These are phyloP conservation scores for Allium cepa DNA, from an alignment of 106 monocot species.

Conservation along the genomic window DNA sequence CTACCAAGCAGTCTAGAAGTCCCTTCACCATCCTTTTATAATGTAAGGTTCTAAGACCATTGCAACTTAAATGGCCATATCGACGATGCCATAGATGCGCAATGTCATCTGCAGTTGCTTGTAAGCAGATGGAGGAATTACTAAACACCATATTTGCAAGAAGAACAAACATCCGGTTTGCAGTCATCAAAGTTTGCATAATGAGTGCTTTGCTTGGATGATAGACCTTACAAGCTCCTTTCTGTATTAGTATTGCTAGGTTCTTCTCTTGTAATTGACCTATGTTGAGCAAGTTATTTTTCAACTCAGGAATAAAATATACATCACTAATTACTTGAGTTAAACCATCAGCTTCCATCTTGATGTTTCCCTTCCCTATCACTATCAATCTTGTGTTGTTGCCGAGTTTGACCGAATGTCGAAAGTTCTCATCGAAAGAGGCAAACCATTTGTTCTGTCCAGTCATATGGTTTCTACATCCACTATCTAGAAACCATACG, in stretches of 20 bases:
- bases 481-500: background rate
- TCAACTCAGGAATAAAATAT: background rate
- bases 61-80: background rate
- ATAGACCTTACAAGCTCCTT: background rate
- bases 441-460: background rate
- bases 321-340: background rate
- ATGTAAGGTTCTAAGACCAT: background rate
- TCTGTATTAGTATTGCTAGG: background rate
- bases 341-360: background rate
- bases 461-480: conserved; percentile 3
- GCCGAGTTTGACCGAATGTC: background rate
- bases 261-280: background rate
- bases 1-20: background rate
- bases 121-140: background rate
- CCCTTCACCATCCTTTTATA: background rate
- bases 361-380: background rate
- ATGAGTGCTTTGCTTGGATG: background rate
- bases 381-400: background rate
- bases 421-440: background rate
- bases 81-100: background rate
- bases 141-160: background rate
- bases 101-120: background rate
- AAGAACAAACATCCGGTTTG: background rate
- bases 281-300: background rate
- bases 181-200: background rate